phyloP scores from a whole-genome alignment of 169 alveolate species.

The Plasmodium chabaudi region DNA sequence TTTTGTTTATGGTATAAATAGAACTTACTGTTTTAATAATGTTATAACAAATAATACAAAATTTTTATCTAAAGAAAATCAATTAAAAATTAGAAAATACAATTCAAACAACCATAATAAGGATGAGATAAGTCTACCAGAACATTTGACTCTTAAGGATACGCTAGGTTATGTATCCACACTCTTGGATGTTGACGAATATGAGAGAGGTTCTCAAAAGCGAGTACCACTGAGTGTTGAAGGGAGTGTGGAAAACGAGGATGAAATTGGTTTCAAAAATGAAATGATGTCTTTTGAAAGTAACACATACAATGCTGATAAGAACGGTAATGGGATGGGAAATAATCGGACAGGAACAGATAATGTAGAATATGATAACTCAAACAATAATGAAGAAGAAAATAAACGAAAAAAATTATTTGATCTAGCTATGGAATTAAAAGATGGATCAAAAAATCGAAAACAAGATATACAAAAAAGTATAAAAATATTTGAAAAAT shows the following conservation, averaged over 20 bases:
- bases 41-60: slow-evolving; percentile 34
- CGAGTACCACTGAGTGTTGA: too few relatives aligned
- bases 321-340: background rate
- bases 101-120: background rate
- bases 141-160: too few relatives aligned
- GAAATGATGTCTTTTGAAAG: background rate
- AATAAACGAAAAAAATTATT: slow-evolving; percentile 16
- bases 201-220: too few relatives aligned
- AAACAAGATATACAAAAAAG: slow-evolving; percentile 45
- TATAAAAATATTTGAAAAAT: slow-evolving; percentile 37
- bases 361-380: background rate
- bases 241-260: background rate
- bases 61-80: background rate
- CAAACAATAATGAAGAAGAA: slow-evolving; percentile 6
- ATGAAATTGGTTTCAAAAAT: background rate
- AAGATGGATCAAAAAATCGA: slow-evolving; percentile 48
- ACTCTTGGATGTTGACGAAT: too few relatives aligned
- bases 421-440: slow-evolving; percentile 50
- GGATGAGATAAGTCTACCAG: too few relatives aligned
- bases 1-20: slow-evolving; percentile 16
- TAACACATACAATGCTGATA: background rate
- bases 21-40: slow-evolving; percentile 33
- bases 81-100: background rate
- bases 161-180: too few relatives aligned
- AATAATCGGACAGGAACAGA: background rate